Conservation (phyloP, 345 rosid genomes). For the Crucihimalaya himalaica region DNA sequence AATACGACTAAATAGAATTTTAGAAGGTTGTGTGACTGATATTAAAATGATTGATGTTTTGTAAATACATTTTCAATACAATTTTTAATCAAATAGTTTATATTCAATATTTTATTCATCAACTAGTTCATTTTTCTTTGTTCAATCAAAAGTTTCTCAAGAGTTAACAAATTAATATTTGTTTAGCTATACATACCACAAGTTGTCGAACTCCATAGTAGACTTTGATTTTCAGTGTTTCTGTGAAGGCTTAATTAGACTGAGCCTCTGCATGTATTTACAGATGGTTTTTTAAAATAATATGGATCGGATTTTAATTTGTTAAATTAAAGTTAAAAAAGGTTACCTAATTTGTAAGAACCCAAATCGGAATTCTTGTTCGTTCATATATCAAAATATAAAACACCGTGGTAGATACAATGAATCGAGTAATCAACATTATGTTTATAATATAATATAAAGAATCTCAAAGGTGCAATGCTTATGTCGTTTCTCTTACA, state of each 20-base stretch:
- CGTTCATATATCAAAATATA: background rate
- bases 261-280: background rate
- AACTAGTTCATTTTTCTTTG: no score
- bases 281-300: background rate
- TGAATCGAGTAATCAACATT: constrained; percentile 12
- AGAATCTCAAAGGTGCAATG: background rate
- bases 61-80: no score
- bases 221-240: background rate
- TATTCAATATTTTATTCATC: no score
- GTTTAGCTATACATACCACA: background rate
- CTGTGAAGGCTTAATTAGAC: background rate
- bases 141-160: background rate
- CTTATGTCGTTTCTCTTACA: background rate
- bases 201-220: background rate
- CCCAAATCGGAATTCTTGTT: constrained; percentile 15
- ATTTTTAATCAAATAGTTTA: no score
- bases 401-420: constrained; percentile 9
- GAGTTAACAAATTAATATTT: background rate
- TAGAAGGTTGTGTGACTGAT: no score
- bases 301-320: background rate
- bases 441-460: background rate
- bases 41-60: no score
- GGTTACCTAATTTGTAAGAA: constrained; percentile 13
- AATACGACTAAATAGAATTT: background rate
- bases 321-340: background rate